A percentile compares a stretch with the other conserved stretches of the same genome.
phyloP scores from a whole-genome alignment of 2,329 filamentous ascomycete genomes.

The Aspergillus awamori region DNA sequence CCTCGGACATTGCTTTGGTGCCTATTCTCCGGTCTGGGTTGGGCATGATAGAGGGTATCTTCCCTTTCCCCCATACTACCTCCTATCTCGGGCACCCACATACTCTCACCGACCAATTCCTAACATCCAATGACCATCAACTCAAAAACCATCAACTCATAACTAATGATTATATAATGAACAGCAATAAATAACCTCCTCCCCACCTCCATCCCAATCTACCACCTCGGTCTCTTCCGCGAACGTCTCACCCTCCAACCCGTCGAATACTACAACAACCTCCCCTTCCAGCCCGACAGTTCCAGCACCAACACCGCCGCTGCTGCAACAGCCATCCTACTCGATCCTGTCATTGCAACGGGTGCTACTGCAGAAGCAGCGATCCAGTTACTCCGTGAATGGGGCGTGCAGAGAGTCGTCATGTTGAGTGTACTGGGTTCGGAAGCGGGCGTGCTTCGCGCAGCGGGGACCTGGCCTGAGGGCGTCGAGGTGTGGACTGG shows the following conservation, averaged over 20 bases:
- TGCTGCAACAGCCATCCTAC: constrained; percentile 73
- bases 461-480: constrained; percentile 74
- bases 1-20: constrained; percentile 74
- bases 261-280: constrained; percentile 98
- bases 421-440: constrained; percentile 77
- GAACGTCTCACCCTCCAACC: constrained; percentile 84
- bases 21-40: constrained; percentile 92
- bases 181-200: constrained; percentile 77
- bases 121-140: neutral
- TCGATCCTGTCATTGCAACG: constrained; percentile 93
- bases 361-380: constrained; percentile 87
- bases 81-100: neutral
- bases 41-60: constrained; percentile 80
- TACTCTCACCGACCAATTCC: neutral
- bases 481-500: constrained; percentile 71
- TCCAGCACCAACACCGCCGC: constrained; percentile 44
- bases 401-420: constrained; percentile 82
- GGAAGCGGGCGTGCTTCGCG: constrained; percentile 67
- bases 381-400: constrained; percentile 85
- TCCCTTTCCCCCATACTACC: neutral
- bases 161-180: neutral
- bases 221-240: constrained; percentile 93
- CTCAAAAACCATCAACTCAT: too few relatives aligned
- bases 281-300: constrained; percentile 64
- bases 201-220: constrained; percentile 75